A percentile compares a stretch with the other conserved stretches of the same genome.
Conservation (phyloP, 2,329 filamentous ascomycete species). For the Chaetothyriales sp. region DNA sequence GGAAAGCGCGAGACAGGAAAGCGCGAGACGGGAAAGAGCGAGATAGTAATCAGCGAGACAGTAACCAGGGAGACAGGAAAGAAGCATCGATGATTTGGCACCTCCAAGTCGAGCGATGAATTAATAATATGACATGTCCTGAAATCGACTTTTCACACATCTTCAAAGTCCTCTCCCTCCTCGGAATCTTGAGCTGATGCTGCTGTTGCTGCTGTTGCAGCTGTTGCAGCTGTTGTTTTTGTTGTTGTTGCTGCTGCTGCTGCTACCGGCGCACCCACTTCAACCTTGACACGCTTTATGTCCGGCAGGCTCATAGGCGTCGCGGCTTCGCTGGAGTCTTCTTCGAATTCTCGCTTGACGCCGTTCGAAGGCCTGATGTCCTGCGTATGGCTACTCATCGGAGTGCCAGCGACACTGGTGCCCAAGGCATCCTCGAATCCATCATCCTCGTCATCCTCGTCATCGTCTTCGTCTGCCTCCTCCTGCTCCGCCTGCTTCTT, state of each 20-base stretch:
- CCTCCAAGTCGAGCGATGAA: no score
- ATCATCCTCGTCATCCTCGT: slow-evolving; percentile 18
- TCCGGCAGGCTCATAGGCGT: slow-evolving; percentile 10
- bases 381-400: slow-evolving; percentile 3
- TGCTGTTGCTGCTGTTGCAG: neutral
- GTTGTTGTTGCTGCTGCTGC: neutral
- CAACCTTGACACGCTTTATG: slow-evolving; percentile 13
- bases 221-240: neutral
- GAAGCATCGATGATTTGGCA: neutral
- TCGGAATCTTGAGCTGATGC: slow-evolving; percentile 11
- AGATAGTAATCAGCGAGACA: no score
- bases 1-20: no score
- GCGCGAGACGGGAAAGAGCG: no score
- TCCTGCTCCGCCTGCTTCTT: slow-evolving; percentile 10
- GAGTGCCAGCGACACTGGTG: slow-evolving; percentile 9
- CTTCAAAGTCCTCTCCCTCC: slow-evolving; percentile 20
- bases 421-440: slow-evolving; percentile 7
- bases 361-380: slow-evolving; percentile 6
- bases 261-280: neutral
- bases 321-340: slow-evolving; percentile 12
- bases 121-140: no score
- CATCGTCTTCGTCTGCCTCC: slow-evolving; percentile 15
- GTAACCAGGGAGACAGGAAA: neutral
- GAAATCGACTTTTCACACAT: no score
- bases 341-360: slow-evolving; percentile 14